Evolutionary conservation across 345 rosid species (phyloP), one percentile per base, ranked within the genome.

Genomic region (Cardamine occulta): DNA sequence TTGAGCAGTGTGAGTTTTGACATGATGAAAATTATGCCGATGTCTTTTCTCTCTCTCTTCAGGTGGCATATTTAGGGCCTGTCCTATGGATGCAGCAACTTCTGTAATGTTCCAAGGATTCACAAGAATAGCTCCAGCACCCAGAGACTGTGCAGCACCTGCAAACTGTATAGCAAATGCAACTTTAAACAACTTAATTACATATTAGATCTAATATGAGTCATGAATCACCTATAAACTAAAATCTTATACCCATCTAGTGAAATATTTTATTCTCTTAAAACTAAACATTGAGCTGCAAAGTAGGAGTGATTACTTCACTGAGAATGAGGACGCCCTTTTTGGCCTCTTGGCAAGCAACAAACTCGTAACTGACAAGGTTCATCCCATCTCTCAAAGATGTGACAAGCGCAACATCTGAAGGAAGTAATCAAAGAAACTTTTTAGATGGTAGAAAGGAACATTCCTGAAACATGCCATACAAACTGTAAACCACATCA

Each of bases 81-180:
- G 91, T 35, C 83, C 88, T 73, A 96, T 96, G 58, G 99, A 89
- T 67, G 84, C 85, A 63, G 99, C 99, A 69, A 96, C 99, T 86
- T 96, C 99, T 39, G 96, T 96, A 61, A 96, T 96, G 86, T 96
- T 96, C 99, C 99, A 96, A 49, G 99, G 99, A 73, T 93, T 96
- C 79, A 96, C 97, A 56, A 96, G 88, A 75, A 96, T 87, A 60
- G 99, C 98, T 70, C 99, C 99, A 78, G 99, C 99, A 53, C 99
- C 99, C 23, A 96, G 85, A 66, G 98, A 93, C 80, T 96, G 99
- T 73, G 99, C 99, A 52, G 99, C 99, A 63, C 99, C 99, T 48
- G 99, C 98, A 85, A 93, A 96, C 99, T 96, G 78, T 60, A 80
- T 47, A 63, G 49, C 65, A 69, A 58, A 68, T 65, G 32, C 73